Conservation (phyloP, 2,329 filamentous ascomycete species). For the Teratosphaeria pseudoeucalypti region DNA sequence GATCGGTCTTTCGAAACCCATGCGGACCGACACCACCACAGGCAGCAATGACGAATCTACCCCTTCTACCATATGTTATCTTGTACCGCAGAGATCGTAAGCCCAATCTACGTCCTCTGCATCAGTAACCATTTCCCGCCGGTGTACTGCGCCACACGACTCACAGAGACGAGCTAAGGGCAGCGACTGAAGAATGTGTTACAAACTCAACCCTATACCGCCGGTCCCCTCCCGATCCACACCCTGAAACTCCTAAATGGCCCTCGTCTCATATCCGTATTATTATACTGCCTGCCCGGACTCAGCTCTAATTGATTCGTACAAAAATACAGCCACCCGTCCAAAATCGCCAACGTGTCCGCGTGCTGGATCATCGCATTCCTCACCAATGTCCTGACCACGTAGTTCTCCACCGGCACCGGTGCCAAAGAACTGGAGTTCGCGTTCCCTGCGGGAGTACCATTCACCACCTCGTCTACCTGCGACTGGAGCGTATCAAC, state of each 20-base stretch:
- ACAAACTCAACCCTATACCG: slow-evolving; percentile 15
- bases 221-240: slow-evolving; percentile 29
- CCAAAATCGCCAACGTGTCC: slow-evolving; percentile 30
- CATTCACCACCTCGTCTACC: slow-evolving; percentile 28
- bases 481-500: slow-evolving; percentile 29
- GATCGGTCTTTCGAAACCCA: slow-evolving; percentile 8
- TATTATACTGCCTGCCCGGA: slow-evolving; percentile 29
- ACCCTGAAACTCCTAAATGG: slow-evolving; percentile 28
- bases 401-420: slow-evolving; percentile 27
- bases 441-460: slow-evolving; percentile 16
- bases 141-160: slow-evolving; percentile 8
- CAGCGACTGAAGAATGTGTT: slow-evolving; percentile 9
- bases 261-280: slow-evolving; percentile 27
- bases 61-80: slow-evolving; percentile 11
- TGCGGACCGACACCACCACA: slow-evolving; percentile 3
- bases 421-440: slow-evolving; percentile 16
- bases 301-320: slow-evolving; percentile 32
- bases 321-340: slow-evolving; percentile 34
- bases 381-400: slow-evolving; percentile 31
- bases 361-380: slow-evolving; percentile 35
- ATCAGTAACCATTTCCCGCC: slow-evolving; percentile 12
- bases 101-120: slow-evolving; percentile 14
- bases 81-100: slow-evolving; percentile 18
- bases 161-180: slow-evolving; percentile 13
- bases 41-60: background rate